Conservation (phyloP, 306 rosid species). For the Malus domestica region DNA sequence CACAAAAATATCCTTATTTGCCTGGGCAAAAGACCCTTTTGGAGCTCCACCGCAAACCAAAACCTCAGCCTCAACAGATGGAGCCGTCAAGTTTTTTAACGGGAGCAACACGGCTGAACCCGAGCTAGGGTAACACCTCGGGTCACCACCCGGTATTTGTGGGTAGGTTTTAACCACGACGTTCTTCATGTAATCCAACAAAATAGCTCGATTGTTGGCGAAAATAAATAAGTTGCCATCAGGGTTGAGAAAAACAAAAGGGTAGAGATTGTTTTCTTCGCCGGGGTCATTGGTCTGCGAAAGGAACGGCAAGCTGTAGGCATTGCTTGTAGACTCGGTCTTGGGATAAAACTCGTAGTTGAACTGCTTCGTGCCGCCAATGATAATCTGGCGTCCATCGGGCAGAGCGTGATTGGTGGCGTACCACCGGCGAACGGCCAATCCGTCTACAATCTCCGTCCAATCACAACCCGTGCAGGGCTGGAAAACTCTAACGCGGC, state of each 20-base stretch:
- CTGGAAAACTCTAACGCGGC: conserved; percentile 16
- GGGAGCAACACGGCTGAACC: conserved; percentile 72
- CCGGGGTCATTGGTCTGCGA: conserved; percentile 24
- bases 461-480: conserved; percentile 47
- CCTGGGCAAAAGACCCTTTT: conserved; percentile 25
- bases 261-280: conserved; percentile 51
- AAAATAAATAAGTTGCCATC: conserved; percentile 65
- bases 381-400: conserved; percentile 45
- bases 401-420: conserved; percentile 53
- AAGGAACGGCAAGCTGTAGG: conserved; percentile 28
- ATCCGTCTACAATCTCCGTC: conserved; percentile 22
- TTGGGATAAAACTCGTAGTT: conserved; percentile 60
- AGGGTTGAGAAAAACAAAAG: conserved; percentile 47
- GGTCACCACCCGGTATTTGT: conserved; percentile 48
- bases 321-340: background rate
- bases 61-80: conserved; percentile 39
- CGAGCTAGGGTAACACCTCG: conserved; percentile 57
- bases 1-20: background rate
- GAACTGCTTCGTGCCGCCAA: conserved; percentile 46
- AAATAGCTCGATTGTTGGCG: conserved; percentile 49
- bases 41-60: conserved; percentile 72
- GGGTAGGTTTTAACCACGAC: conserved; percentile 39
- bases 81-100: conserved; percentile 17
- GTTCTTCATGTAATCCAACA: conserved; percentile 32
- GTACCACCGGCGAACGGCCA: conserved; percentile 42